Conservation (phyloP, 192 early-diverging fungal genomes). For the Physocladia obscura region DNA sequence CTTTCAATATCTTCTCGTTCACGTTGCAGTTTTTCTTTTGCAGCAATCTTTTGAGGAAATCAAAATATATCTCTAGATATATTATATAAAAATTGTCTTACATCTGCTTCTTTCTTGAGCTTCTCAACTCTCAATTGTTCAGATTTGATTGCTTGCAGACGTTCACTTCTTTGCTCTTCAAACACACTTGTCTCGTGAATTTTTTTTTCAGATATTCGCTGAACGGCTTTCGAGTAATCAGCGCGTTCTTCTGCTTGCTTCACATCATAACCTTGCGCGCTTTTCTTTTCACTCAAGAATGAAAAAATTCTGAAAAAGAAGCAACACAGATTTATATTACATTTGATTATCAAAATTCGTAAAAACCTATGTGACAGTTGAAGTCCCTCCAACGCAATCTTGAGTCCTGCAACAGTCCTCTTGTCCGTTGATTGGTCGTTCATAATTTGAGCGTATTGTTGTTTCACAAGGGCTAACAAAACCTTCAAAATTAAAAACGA, state of each 20-base stretch:
- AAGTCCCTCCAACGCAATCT: conserved; percentile 58
- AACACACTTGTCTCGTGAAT: conserved; percentile 50
- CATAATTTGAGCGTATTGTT: conserved; percentile 75
- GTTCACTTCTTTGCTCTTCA: conserved; percentile 36
- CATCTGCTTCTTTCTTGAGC: conserved; percentile 30
- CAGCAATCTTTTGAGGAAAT: neutral
- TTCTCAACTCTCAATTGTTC: conserved; percentile 29
- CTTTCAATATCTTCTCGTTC: conserved; percentile 21
- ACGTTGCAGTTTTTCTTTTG: conserved; percentile 30
- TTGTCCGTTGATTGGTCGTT: conserved; percentile 68
- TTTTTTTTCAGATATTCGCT: conserved; percentile 41
- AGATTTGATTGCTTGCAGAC: conserved; percentile 34
- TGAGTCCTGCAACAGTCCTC: conserved; percentile 54
- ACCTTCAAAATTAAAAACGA: conserved; percentile 35
- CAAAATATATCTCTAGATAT: neutral
- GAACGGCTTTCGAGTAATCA: conserved; percentile 44
- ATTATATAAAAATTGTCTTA: conserved; percentile 2
- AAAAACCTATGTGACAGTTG: conserved; percentile 38
- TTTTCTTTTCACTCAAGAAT: conserved; percentile 24
- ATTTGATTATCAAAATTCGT: neutral
- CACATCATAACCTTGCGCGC: conserved; percentile 37
- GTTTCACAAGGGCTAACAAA: conserved; percentile 75
- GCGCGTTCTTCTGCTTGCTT: conserved; percentile 44
- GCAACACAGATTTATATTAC: neutral
- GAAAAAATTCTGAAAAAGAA: conserved; percentile 39